Evolutionary conservation across 2,329 filamentous ascomycete genomes (phyloP).

Genomic region (Pleomassaria siparia): DNA sequence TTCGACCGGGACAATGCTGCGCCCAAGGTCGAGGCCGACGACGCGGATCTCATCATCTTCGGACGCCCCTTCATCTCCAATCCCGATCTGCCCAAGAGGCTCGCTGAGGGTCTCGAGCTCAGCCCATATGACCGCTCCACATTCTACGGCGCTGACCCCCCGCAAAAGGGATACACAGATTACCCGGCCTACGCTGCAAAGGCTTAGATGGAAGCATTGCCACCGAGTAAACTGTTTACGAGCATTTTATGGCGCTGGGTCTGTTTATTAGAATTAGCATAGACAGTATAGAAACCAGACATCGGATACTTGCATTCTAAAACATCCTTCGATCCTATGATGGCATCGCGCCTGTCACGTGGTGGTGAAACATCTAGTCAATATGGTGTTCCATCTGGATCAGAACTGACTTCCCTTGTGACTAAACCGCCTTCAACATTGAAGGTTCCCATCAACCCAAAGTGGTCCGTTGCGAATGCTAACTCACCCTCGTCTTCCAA

Average conservation of each 20-base stretch:
- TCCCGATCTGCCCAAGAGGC: conserved; percentile 48
- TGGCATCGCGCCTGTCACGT: no score
- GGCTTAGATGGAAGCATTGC: background rate
- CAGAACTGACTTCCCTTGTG: background rate
- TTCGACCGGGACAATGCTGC: conserved; percentile 55
- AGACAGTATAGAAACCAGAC: background rate
- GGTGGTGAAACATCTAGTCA: no score
- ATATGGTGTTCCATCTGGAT: no score
- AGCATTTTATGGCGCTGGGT: conserved; percentile 2
- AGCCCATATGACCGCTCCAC: conserved; percentile 46
- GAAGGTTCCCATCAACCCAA: conserved; percentile 42
- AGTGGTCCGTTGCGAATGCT: conserved; percentile 54
- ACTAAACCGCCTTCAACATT: conserved; percentile 1
- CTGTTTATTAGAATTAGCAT: background rate
- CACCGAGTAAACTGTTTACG: background rate
- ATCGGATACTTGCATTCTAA: background rate
- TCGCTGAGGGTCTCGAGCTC: conserved; percentile 44
- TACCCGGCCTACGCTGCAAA: conserved; percentile 39
- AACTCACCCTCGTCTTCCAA: conserved; percentile 10
- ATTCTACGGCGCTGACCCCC: conserved; percentile 47
- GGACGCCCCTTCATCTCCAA: conserved; percentile 51
- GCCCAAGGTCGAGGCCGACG: conserved; percentile 50
- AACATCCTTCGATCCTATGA: no score
- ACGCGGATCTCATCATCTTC: conserved; percentile 46
- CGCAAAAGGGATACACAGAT: conserved; percentile 44